Evolutionary conservation across 2,329 filamentous ascomycete species (phyloP), one percentile per base, ranked within the genome.

Genomic region (Stagonosporopsis chrysanthemi): DNA sequence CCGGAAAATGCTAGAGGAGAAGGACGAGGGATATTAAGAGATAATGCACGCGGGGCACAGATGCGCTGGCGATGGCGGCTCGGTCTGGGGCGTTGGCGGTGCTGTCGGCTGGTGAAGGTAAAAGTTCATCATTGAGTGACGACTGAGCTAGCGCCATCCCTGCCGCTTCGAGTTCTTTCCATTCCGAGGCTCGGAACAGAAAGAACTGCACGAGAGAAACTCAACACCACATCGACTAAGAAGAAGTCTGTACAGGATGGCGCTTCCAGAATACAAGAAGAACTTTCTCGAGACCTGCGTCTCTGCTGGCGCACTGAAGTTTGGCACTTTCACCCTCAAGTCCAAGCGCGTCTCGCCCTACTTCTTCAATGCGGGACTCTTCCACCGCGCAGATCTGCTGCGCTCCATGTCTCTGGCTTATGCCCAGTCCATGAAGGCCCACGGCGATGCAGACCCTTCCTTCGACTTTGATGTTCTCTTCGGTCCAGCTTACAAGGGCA

Each of bases 331-430:
- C 80, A 90, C 89, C 68, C 87, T 99, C 74, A 99, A 99, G 81
- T 97, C 93, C 51, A 91, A 91, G 79, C 91, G 94, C 71, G 83
- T 76, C 69, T 97, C 92, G 12, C 95, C 95, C 39, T 98, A 98
- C 84, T 98, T 98, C 83, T 96, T 98, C 87, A 97, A 97, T 78
- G 92, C 93, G 43, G 92, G 93, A 58, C 87, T 91, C 70, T 96
- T 98, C 79, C 92, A 95, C 83, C 88, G 88, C 49, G 90, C 89
- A 22, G 84, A 88, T 61, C 86, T 97, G 28, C 86, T 96, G 62
- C 85, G 85, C 61, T 87, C 92, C 54, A 90, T 97, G 66, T 86
- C 90, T 49, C 84, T 87, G 38, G 92, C 94, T 57, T 98, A 94
- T 78, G 94, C 94, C 1, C 80, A 83, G 52, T 83, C 84, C 1